Base-by-base conservation (phyloP, 305 asterid species). In the Rubia occidens region DNA sequence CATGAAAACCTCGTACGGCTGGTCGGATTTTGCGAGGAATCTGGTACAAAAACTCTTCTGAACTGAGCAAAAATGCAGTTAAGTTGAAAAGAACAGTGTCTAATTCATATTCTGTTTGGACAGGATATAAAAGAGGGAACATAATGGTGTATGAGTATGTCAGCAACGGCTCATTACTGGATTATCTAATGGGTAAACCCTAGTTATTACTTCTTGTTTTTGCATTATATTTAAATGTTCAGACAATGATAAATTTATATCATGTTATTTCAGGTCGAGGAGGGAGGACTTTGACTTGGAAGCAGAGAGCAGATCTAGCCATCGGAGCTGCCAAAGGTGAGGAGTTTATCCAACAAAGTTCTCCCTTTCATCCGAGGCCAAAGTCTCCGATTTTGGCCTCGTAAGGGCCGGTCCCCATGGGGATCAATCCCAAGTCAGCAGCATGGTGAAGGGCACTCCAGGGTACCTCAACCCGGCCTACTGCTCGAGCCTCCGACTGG, bases 401-500 rank as follows among this genome's bases (percentile, higher is more conserved):
- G 91, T 86, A 5, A 82, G 82, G 68, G 71, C 87, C 11, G 94
- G 90, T 47, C 96, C 94, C 0, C 70, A 64, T 17, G 91, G 84
- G 21, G 94, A 90, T 77, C 81, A 86, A 54, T 86, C 95, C 8
- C 88, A 88, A 68, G 94, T 88, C 17, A 88, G 87, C 77, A 88
- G 91, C 60, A 80, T 78, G 58, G 77, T 89, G 29, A 88, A 88
- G 80, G 95, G 95, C 67, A 89, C 95, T 55, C 87, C 87, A 0
- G 95, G 95, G 11, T 89, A 86, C 72, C 91, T 88, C 49, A 94
- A 86, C 66, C 96, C 95, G 3, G 96, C 95, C 39, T 89, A 89
- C 70, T 86, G 91, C 66, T 71, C 87, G 4, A 88, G 83, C 75
- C 77, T 74, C 66, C 91, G 85, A 73, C 78, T 88, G 81, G 82